phyloP scores from a whole-genome alignment of 2,329 filamentous ascomycete species.

The Myriosclerotinia scirpicola region DNA sequence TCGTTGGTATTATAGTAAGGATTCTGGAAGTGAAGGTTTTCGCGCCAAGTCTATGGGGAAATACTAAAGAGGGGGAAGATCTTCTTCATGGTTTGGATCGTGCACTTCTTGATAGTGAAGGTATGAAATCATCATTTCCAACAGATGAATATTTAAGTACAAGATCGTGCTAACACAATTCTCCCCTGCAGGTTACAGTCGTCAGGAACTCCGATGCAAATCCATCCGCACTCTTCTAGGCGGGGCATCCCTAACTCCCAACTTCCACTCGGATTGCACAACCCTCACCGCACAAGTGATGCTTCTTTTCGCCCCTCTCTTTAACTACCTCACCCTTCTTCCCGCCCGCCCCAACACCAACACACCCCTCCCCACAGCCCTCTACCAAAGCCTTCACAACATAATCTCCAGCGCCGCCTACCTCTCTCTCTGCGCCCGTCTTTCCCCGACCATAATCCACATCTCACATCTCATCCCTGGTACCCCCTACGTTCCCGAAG shows the following conservation, averaged over 20 bases:
- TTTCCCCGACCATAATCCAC: slow-evolving; percentile 35
- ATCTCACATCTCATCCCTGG: slow-evolving; percentile 28
- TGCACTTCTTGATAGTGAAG: slow-evolving; percentile 32
- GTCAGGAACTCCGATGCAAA: slow-evolving; percentile 30
- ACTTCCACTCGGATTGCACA: slow-evolving; percentile 48
- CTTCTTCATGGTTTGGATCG: slow-evolving; percentile 32
- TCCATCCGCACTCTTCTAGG: slow-evolving; percentile 31
- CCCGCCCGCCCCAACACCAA: neutral
- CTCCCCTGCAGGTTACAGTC: slow-evolving; percentile 30
- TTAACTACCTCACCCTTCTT: slow-evolving; percentile 30
- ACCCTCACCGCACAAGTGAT: slow-evolving; percentile 53
- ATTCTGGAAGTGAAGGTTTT: slow-evolving; percentile 35
- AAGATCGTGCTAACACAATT: slow-evolving; percentile 18
- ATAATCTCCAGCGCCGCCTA: slow-evolving; percentile 35
- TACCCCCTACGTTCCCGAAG: slow-evolving; percentile 27
- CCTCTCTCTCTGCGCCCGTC: slow-evolving; percentile 31
- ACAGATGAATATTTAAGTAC: neutral
- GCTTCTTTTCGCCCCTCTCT: slow-evolving; percentile 37
- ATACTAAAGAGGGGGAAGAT: slow-evolving; percentile 29
- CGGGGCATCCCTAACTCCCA: slow-evolving; percentile 25
- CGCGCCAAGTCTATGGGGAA: slow-evolving; percentile 34
- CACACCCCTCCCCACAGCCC: slow-evolving; percentile 20
- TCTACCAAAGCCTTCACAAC: slow-evolving; percentile 36
- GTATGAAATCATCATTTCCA: slow-evolving; percentile 23
- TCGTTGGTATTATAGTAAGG: slow-evolving; percentile 32